A percentile compares a stretch with the other conserved stretches of the same genome.
Conservation (phyloP, 2,329 filamentous ascomycete species). For the Aspergillus arachidicola region DNA sequence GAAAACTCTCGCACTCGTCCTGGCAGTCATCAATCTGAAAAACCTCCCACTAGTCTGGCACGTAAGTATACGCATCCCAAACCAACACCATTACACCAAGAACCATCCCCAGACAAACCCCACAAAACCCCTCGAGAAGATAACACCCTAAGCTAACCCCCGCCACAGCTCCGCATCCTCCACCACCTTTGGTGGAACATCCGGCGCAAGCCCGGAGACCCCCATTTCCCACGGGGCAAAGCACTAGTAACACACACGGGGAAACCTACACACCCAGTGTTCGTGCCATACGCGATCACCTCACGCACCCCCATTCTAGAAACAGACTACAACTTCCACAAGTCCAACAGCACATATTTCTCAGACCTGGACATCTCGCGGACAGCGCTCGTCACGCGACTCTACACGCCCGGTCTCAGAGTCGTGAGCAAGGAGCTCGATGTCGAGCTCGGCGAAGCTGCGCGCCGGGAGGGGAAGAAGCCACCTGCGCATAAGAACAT, state of each 20-base stretch:
- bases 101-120: background rate
- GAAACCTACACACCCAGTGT: constrained; percentile 62
- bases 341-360: constrained; percentile 85
- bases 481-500: constrained; percentile 55
- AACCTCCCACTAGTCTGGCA: constrained; percentile 44
- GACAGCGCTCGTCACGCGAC: constrained; percentile 73
- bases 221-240: constrained; percentile 46
- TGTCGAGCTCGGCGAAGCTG: constrained; percentile 51
- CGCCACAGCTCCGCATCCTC: constrained; percentile 58
- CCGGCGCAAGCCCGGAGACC: constrained; percentile 52
- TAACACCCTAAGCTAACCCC: background rate
- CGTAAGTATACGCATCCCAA: constrained; percentile 27
- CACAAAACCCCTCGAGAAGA: background rate
- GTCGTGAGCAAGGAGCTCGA: constrained; percentile 57
- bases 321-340: constrained; percentile 85
- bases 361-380: constrained; percentile 81
- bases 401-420: constrained; percentile 62
- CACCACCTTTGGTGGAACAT: constrained; percentile 60
- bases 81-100: background rate
- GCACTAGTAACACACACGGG: constrained; percentile 35
- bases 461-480: constrained; percentile 55
- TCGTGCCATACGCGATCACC: constrained; percentile 69
- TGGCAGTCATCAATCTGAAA: constrained; percentile 42
- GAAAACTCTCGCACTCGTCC: constrained; percentile 38
- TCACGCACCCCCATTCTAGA: constrained; percentile 72